Conservation (phyloP, 805 yeast species). For the Suhomyces sp. region DNA sequence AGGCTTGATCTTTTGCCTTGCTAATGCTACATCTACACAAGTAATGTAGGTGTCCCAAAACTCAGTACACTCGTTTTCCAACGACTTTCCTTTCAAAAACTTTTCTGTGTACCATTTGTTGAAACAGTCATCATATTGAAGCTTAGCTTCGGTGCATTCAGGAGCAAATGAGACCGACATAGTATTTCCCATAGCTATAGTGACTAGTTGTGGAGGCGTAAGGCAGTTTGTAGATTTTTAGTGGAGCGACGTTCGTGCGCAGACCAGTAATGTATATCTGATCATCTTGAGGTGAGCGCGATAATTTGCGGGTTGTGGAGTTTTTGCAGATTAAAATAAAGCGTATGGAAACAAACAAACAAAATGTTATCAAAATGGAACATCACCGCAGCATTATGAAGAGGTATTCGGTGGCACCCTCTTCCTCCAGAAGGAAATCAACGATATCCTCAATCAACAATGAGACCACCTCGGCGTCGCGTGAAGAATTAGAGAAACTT, state of each 20-base stretch:
- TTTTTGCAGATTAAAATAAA: background rate
- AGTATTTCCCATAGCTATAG: slow-evolving; percentile 36
- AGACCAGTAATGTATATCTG: background rate
- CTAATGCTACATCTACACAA: slow-evolving; percentile 74
- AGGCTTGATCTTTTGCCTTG: slow-evolving; percentile 72
- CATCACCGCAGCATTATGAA: slow-evolving; percentile 19
- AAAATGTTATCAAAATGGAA: background rate
- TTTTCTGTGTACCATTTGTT: slow-evolving; percentile 93
- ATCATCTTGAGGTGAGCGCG: background rate
- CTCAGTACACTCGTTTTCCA: slow-evolving; percentile 85
- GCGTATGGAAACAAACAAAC: slow-evolving; percentile 1
- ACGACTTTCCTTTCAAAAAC: slow-evolving; percentile 52
- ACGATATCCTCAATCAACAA: slow-evolving; percentile 13
- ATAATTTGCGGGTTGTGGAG: background rate
- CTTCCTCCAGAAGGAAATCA: slow-evolving; percentile 31
- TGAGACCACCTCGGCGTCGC: slow-evolving; percentile 11
- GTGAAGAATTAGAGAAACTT: slow-evolving; percentile 51
- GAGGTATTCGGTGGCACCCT: slow-evolving; percentile 34
- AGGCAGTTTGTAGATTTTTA: background rate
- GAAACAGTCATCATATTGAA: slow-evolving; percentile 88
- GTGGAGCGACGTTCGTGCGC: background rate
- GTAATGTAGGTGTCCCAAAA: slow-evolving; percentile 84
- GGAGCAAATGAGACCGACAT: slow-evolving; percentile 86
- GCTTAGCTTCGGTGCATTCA: slow-evolving; percentile 86
- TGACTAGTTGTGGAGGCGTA: background rate